Evolutionary conservation across 306 rosid species (phyloP).

Genomic region (Senna tora): DNA sequence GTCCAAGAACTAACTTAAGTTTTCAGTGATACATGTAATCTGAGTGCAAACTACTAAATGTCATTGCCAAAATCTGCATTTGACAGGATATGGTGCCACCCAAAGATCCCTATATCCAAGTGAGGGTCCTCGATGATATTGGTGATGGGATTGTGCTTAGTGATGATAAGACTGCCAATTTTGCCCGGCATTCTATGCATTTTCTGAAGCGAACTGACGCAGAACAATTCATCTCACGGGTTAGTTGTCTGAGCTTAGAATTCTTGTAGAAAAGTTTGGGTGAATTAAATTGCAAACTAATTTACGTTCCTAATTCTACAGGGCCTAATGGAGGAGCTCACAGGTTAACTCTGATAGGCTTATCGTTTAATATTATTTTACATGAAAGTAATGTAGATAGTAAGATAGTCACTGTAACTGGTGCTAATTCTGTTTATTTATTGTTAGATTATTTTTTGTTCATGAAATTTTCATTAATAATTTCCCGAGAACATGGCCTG

Average conservation of each 20-base stretch:
- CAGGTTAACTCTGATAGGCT: constrained; percentile 42
- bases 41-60: constrained; percentile 10
- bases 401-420: not conserved
- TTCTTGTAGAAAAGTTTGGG: constrained; percentile 12
- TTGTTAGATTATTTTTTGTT: not conserved
- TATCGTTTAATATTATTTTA: not conserved
- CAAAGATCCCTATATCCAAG: constrained; percentile 91
- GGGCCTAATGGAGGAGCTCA: constrained; percentile 96
- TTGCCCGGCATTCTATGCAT: constrained; percentile 86
- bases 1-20: not conserved
- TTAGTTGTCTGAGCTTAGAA: constrained; percentile 43
- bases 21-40: not conserved
- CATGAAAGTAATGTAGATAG: constrained; percentile 23
- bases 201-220: constrained; percentile 94
- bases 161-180: constrained; percentile 78
- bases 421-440: constrained; percentile 1
- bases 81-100: constrained; percentile 97
- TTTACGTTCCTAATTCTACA: constrained; percentile 41
- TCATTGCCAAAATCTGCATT: constrained; percentile 34
- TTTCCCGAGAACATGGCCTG: not conserved
- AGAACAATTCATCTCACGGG: constrained; percentile 75
- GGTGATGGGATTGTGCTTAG: constrained; percentile 78
- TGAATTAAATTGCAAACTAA: constrained; percentile 24
- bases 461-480: constrained; percentile 14
- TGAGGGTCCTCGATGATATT: constrained; percentile 86